A percentile compares a stretch with the other conserved stretches of the same genome.
Conservation (phyloP, 257 asterid species). For the Thymus quinquecostatus region DNA sequence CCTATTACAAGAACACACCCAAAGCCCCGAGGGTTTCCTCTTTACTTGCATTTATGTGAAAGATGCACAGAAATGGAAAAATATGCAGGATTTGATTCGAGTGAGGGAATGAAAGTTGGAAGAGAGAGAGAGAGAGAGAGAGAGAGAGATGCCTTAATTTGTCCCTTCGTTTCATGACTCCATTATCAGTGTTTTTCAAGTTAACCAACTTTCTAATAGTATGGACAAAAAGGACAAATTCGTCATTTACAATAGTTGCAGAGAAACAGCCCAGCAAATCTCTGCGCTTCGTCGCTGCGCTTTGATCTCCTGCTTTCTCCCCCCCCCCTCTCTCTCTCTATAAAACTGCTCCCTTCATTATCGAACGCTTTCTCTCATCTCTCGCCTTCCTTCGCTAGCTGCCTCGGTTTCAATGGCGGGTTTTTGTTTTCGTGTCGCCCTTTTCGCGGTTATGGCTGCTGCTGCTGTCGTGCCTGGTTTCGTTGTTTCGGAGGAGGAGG, state of each 20-base stretch:
- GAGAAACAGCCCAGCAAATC: conserved; percentile 14
- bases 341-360: neutral
- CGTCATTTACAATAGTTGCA: conserved; percentile 1
- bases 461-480: conserved; percentile 8
- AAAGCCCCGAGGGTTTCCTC: neutral
- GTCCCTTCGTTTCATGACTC: neutral
- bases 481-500: conserved; percentile 41
- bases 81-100: neutral
- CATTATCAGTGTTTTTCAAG: neutral
- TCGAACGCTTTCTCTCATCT: neutral
- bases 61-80: neutral
- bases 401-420: conserved; percentile 33
- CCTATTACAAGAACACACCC: neutral
- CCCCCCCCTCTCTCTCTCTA: neutral
- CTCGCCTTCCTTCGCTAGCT: neutral
- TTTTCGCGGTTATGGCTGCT: conserved; percentile 24
- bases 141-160: neutral
- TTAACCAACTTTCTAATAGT: neutral
- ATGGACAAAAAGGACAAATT: conserved; percentile 2
- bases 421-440: neutral
- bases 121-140: neutral
- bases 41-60: neutral
- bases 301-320: neutral
- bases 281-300: neutral
- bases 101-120: neutral